Evolutionary conservation across 2,329 filamentous ascomycete genomes (phyloP), one percentile per base, ranked within the genome.

Genomic region (Zasmidium angulare): DNA sequence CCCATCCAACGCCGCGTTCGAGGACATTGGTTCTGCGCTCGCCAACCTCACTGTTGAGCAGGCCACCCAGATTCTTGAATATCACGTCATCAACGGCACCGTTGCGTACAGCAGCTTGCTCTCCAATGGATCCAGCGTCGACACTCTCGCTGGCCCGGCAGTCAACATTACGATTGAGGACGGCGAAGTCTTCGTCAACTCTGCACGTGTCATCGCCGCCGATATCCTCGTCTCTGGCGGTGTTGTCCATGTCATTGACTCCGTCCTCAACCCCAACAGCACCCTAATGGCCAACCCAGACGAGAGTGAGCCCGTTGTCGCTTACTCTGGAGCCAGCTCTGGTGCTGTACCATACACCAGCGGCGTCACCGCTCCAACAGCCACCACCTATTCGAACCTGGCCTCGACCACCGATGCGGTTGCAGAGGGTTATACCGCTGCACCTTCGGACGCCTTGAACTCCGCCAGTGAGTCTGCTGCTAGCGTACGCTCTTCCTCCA

Each of bases 51-150:
- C 77, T 22, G 69, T 73, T 0, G 71, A 78, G 3, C 72, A 84
- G 14, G 76, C 89, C 1, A 71, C 77, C 1, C 72, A 71, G 24
- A 79, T 89, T 53, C 77, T 90, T 31, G 74, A 79, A 23, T 90
- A 90, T 74, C 88, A 91, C 70, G 79, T 89, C 53, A 74, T 90
- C 48, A 77, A 78, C 49, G 81, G 80, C 49, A 78, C 77, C 9
- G 78, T 86, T 1, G 76, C 75, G 55, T 89, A 88, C 74, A 82
- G 79, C 51, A 66, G 56, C 50, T 62, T 62, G 24, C 75, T 84
- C 19, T 65, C 64, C 63, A 77, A 77, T 31, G 76, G 68, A 21
- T 71, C 62, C 10, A 59, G 53, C 46, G 65, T 80, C 17, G 61
- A 65, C 7, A 74, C 77, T 1, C 63, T 75, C 11, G 70, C 73